phyloP scores from a whole-genome alignment of 176 grass and related monocot species.

The Alloteropsis semialata region DNA sequence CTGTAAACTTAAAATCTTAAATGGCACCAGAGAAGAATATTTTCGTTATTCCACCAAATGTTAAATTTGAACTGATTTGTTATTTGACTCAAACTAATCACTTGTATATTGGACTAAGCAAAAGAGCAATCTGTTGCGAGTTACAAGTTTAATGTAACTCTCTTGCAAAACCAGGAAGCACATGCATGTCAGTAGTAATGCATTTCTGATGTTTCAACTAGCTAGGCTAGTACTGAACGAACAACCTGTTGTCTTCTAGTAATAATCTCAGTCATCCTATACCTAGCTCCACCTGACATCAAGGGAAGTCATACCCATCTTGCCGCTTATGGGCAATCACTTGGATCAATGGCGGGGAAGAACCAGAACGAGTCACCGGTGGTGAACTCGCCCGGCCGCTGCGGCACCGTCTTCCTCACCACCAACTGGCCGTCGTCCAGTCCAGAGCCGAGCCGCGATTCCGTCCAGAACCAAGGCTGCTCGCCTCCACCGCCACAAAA shows the following conservation, averaged over 20 bases:
- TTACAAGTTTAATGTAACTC: neutral
- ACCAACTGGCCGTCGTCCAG: neutral
- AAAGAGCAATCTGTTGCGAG: neutral
- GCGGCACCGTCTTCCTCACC: constrained; percentile 41
- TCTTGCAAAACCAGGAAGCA: too few relatives aligned
- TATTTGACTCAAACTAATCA: neutral
- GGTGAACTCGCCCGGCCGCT: constrained; percentile 16
- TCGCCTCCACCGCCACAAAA: neutral
- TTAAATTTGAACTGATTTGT: neutral
- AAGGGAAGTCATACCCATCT: neutral
- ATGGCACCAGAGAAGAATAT: neutral
- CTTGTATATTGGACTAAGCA: neutral
- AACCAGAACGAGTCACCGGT: constrained; percentile 51
- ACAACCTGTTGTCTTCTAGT: too few relatives aligned
- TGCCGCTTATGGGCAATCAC: neutral
- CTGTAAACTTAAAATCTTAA: neutral
- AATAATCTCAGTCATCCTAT: neutral
- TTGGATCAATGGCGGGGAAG: constrained; percentile 43
- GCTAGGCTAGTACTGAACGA: constrained; percentile 5
- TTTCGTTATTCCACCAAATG: neutral
- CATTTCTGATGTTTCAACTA: constrained; percentile 38
- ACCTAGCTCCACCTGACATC: neutral
- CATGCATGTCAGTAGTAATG: too few relatives aligned
- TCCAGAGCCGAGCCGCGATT: constrained; percentile 8
- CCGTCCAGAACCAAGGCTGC: constrained; percentile 40